Evolutionary conservation across 1,284 basidiomycete species (phyloP).

Genomic region (Ganoderma lucidum): DNA sequence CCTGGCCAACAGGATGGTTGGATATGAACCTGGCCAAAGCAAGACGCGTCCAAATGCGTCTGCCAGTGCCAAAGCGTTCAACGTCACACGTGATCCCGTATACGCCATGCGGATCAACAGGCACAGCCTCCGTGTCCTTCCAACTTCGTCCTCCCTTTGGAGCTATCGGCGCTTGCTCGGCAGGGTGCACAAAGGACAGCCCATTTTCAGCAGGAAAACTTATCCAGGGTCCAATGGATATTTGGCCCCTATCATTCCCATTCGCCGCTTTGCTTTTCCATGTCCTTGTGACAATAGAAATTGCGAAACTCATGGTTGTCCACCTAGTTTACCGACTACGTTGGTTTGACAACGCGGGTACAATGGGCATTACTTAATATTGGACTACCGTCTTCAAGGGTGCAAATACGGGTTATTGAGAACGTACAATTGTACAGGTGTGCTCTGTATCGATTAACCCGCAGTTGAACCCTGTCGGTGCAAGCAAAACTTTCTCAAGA

Average conservation of each 20-base stretch:
- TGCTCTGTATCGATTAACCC: background rate
- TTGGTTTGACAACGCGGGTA: background rate
- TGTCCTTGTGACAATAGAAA: background rate
- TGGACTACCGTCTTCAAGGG: background rate
- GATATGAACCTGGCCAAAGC: background rate
- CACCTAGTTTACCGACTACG: background rate
- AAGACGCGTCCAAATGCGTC: conserved; percentile 8
- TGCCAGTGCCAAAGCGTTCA: background rate
- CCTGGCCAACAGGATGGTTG: conserved; percentile 1
- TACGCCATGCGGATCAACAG: background rate
- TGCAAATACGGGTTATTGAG: background rate
- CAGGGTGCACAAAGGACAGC: background rate
- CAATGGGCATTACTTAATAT: background rate
- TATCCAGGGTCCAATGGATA: background rate
- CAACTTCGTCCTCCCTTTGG: background rate
- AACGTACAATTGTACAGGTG: too few species aligned
- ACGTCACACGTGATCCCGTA: conserved; percentile 5
- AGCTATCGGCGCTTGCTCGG: background rate
- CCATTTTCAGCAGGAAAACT: background rate
- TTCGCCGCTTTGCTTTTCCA: background rate
- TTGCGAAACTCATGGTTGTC: background rate
- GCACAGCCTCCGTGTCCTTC: background rate
- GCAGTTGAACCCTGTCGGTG: background rate
- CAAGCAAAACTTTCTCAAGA: background rate
- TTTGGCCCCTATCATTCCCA: background rate